Conservation (phyloP, 257 asterid genomes). For the Lithospermum erythrorhizon region DNA sequence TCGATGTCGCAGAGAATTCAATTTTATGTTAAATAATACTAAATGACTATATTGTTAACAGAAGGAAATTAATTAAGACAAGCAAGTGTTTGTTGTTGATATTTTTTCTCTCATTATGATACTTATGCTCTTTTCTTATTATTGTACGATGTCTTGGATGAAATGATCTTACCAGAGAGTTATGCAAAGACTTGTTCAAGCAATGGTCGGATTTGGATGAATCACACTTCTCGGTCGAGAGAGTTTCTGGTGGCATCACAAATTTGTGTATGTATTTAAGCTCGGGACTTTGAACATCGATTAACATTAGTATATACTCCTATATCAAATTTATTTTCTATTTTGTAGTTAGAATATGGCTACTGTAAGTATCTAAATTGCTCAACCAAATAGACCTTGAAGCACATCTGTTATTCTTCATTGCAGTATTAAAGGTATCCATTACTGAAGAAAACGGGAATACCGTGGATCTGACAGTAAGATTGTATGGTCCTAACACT, state of each 20-base stretch:
- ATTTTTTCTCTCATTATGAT: background rate
- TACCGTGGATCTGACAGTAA: constrained; percentile 43
- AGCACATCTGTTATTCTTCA: constrained; percentile 6
- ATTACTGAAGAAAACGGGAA: constrained; percentile 44
- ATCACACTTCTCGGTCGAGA: constrained; percentile 66
- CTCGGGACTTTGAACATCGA: background rate
- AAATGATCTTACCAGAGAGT: constrained; percentile 40
- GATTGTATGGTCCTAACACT: constrained; percentile 92
- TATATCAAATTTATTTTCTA: background rate
- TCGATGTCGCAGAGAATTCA: no score
- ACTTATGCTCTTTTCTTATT: background rate
- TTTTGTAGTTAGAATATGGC: background rate
- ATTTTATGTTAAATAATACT: background rate
- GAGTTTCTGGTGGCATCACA: constrained; percentile 96
- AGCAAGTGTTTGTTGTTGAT: background rate
- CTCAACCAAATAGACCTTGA: background rate
- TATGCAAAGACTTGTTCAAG: constrained; percentile 78
- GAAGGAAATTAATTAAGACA: no score
- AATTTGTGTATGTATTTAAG: constrained; percentile 48
- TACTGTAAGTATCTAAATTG: background rate
- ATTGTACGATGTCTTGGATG: constrained; percentile 4
- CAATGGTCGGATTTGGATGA: constrained; percentile 66
- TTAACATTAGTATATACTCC: background rate
- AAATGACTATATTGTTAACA: no score
- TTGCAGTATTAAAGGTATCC: constrained; percentile 81